A percentile compares a stretch with the other conserved stretches of the same genome.
Conservation (phyloP, 1,284 basidiomycete species). For the Sphaerobolus stellatus region DNA sequence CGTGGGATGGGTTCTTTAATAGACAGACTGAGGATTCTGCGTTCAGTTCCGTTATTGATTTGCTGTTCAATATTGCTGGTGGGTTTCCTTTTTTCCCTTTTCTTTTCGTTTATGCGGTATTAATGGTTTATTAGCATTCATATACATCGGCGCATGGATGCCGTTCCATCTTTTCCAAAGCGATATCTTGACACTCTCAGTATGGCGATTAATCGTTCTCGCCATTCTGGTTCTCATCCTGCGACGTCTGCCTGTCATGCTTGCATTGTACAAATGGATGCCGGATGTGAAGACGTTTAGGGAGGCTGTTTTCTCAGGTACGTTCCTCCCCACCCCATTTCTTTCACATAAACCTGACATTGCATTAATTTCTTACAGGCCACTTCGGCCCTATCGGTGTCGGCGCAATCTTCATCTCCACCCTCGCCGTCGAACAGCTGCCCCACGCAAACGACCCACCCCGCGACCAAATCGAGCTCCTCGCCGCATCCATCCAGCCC, state of each 20-base stretch:
- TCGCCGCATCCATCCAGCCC: conserved; percentile 80
- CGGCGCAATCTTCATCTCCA: conserved; percentile 90
- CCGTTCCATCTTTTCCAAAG: conserved; percentile 80
- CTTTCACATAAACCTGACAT: background rate
- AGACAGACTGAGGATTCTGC: conserved; percentile 92
- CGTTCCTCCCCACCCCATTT: background rate
- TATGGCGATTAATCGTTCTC: conserved; percentile 82
- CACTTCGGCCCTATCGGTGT: conserved; percentile 95
- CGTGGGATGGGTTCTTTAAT: conserved; percentile 99
- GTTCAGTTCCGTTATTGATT: conserved; percentile 94
- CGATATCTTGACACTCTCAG: conserved; percentile 62
- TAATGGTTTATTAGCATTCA: conserved; percentile 54
- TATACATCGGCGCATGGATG: conserved; percentile 94
- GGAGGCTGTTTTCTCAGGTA: conserved; percentile 74
- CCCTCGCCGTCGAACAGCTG: conserved; percentile 73
- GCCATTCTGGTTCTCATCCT: conserved; percentile 78
- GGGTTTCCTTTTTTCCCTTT: conserved; percentile 16
- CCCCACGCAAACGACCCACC: conserved; percentile 56
- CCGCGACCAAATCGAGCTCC: conserved; percentile 59
- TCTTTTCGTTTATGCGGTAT: background rate
- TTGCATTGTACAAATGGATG: conserved; percentile 84
- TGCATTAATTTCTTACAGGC: conserved; percentile 45
- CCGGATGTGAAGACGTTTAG: conserved; percentile 91
- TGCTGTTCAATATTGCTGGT: conserved; percentile 83
- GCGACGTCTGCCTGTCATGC: conserved; percentile 80